Base-by-base conservation (phyloP, 768 basidiomycete genomes). In the Myochromella boudieri region DNA sequence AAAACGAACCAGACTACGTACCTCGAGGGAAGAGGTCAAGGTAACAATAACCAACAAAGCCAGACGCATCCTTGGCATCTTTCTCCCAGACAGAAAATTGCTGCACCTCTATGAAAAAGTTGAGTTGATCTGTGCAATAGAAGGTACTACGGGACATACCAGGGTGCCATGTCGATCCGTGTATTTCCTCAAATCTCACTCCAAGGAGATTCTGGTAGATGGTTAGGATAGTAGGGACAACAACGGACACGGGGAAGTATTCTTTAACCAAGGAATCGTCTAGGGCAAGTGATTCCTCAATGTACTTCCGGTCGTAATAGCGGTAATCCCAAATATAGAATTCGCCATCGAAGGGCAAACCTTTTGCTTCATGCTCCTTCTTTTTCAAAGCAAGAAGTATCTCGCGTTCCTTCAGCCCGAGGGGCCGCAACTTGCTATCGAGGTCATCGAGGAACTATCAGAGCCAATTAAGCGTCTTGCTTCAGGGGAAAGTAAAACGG, bases 321-420 rank as follows among this genome's bases (percentile, higher is more conserved):
- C 87, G 76, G 62, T 91, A 93, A 59, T 93, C 92, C 89, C 90
- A 93, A 44, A 90, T 70, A 58, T 85, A 85, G 60, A 94, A 83
- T 57, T 85, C 68, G 49, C 80, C 80, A 49, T 92, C 86, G 52
- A 83, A 84, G 0, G 79, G 80, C 31, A 80, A 59, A 1, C 80
- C 82, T 17, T 68, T 71, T 53, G 75, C 72, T 46, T 76, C 68
- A 50, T 86, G 81, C 47, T 92, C 90, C 58, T 82, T 80, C 60
- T 82, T 77, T 69, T 94, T 94, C 54, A 93, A 68, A 0, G 70
- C 78, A 9, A 92, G 73, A 14, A 95, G 79, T 9, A 68, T 77
- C 15, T 79, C 75, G 4, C 75, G 75, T 52, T 95, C 90, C 58
- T 82, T 80, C 5, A 70, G 52, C 2, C 80, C 91, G 27, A 94